Evolutionary conservation across 1,284 basidiomycete genomes (phyloP), one percentile per base, ranked within the genome.

Genomic region (Trametes sp.): DNA sequence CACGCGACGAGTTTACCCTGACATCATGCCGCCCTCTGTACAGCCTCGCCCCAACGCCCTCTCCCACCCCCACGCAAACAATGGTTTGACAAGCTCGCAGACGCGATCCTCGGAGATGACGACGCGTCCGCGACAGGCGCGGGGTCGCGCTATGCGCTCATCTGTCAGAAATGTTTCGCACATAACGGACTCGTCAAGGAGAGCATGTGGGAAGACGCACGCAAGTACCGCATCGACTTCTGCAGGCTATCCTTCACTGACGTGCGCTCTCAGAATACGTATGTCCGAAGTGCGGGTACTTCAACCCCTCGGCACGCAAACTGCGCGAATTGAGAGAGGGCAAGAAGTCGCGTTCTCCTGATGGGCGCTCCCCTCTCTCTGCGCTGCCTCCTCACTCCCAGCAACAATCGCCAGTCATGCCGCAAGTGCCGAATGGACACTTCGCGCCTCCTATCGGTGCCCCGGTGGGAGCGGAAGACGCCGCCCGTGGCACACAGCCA

Each of bases 171-270:
- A 69, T 99, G 97, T 75, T 97, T 95, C 73, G 80, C 88, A 16
- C 97, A 99, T 77, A 99, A 99, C 72, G 97, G 97, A 0, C 83
- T 99, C 10, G 93, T 97, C 4, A 91, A 92, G 64, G 93, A 95
- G 75, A 89, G 87, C 63, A 86, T 94, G 76, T 98, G 94, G 87
- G 91, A 95, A 71, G 89, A 94, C 65, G 87, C 94, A 56, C 94
- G 96, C 98, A 72, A 78, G 95, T 71, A 31, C 36, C 48, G 36
- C 35, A 41, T 36, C 26, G 19, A 26, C n/a, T 48, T 54, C 59
- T 31, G 11, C 8, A 21, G 36, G 21, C 3, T 21, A 44, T 8
- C 21, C 4, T 9, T 50, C n/a, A 33, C 46, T 57, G 14, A 56
- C 38, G 4, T n/a, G n/a, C 59, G 45, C 26, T 46, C 14, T 21